phyloP scores from a whole-genome alignment of 139 green algal genomes.

The Chlorella ohadii region DNA sequence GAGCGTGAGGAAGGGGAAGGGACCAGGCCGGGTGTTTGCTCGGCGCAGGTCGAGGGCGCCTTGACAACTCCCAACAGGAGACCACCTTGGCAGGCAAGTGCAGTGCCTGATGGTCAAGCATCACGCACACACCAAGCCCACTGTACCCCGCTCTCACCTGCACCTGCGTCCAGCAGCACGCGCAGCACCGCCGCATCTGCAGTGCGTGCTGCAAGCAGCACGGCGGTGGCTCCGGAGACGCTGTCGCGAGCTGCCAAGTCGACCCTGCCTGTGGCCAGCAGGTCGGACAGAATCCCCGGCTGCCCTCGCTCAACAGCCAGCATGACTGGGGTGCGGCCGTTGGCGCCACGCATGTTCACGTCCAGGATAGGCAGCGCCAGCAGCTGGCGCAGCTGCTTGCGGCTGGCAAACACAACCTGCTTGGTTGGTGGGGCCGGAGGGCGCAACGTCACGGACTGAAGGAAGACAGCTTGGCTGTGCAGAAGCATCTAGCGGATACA shows the following conservation, averaged over 20 bases:
- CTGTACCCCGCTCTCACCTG: neutral
- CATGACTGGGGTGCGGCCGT: neutral
- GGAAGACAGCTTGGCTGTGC: no score
- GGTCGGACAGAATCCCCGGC: neutral
- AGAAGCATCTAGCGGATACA: no score
- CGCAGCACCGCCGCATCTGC: neutral
- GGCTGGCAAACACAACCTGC: neutral
- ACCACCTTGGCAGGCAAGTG: no score
- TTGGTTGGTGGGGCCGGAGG: neutral
- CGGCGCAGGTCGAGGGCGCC: no score
- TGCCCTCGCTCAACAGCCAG: neutral
- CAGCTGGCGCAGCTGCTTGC: constrained; percentile 18
- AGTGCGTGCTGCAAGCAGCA: neutral
- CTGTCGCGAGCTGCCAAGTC: constrained; percentile 4
- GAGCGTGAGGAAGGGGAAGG: neutral
- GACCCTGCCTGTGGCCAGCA: neutral
- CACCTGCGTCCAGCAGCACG: constrained; percentile 5
- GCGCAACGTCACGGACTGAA: no score
- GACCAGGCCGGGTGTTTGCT: no score
- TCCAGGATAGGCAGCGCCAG: constrained; percentile 10
- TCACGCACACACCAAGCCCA: no score
- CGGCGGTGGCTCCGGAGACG: neutral
- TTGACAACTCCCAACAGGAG: no score
- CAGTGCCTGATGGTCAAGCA: no score
- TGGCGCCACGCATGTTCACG: neutral